These are phyloP conservation scores for Colletotrichum salicis DNA, from an alignment of 2,329 filamentous ascomycete species.

Conservation along the genomic window DNA sequence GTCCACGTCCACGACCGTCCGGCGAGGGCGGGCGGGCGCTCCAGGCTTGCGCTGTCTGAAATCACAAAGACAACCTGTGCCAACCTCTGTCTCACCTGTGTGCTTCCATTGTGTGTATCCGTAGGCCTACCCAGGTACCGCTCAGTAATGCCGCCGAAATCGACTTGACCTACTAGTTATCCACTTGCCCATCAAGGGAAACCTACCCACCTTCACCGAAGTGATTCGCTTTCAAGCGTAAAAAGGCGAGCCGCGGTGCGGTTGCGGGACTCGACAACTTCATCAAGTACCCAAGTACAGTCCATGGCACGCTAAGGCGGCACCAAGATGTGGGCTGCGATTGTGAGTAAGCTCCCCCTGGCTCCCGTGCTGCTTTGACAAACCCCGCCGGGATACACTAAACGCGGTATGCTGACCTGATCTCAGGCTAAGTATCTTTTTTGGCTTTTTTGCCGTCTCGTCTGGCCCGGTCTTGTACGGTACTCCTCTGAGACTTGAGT, in stretches of 20 bases:
- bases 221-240: conserved; percentile 29
- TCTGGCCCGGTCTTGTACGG: conserved; percentile 10
- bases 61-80: conserved; percentile 4
- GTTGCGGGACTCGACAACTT: conserved; percentile 20
- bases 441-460: background rate
- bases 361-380: conserved; percentile 20
- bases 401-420: conserved; percentile 7
- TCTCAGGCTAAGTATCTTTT: conserved; percentile 28
- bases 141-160: background rate
- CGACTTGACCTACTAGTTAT: conserved; percentile 12
- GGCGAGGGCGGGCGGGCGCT: background rate
- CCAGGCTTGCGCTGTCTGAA: background rate
- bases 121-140: background rate
- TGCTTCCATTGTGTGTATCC: background rate
- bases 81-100: background rate
- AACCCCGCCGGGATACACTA: conserved; percentile 13
- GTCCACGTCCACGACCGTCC: background rate
- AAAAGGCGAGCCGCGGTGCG: conserved; percentile 27
- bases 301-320: conserved; percentile 13
- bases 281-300: conserved; percentile 27
- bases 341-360: conserved; percentile 34
- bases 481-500: background rate
- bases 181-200: conserved; percentile 32
- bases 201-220: conserved; percentile 22
- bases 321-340: conserved; percentile 1